These are phyloP conservation scores for Henckelia pumila DNA, from an alignment of 257 asterid genomes.

Conservation along the genomic window DNA sequence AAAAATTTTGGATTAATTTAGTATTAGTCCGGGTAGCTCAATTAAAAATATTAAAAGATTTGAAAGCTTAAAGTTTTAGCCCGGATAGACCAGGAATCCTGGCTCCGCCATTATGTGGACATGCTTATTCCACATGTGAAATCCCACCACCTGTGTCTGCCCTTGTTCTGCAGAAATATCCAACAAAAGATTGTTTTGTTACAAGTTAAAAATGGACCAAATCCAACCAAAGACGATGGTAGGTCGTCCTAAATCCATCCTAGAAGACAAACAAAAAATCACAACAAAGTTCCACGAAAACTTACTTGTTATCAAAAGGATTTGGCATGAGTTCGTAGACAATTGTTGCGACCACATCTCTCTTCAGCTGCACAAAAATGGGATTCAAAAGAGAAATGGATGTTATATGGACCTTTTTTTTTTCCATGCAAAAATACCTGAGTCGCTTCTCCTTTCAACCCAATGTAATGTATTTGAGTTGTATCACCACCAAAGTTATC, in stretches of 20 bases:
- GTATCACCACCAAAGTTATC: slow-evolving; percentile 90
- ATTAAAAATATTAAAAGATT: too few species aligned
- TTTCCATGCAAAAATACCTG: slow-evolving; percentile 54
- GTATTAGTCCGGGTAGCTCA: too few species aligned
- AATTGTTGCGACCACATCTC: slow-evolving; percentile 86
- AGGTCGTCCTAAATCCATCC: background rate
- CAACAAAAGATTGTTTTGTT: background rate
- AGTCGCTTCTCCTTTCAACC: slow-evolving; percentile 97
- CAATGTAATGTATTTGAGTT: slow-evolving; percentile 87
- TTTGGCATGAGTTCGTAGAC: slow-evolving; percentile 94
- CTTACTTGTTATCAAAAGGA: slow-evolving; percentile 99
- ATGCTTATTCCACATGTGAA: slow-evolving; percentile 58
- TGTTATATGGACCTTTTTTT: slow-evolving; percentile 1
- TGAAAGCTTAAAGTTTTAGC: too few species aligned
- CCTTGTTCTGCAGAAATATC: slow-evolving; percentile 59
- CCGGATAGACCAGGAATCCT: too few species aligned
- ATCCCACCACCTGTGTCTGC: slow-evolving; percentile 78
- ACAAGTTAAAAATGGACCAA: slow-evolving; percentile 9
- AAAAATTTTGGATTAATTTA: too few species aligned
- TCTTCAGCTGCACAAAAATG: slow-evolving; percentile 62
- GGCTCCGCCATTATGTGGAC: too few species aligned
- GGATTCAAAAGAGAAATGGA: background rate
- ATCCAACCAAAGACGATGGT: slow-evolving; percentile 6
- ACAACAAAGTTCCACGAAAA: slow-evolving; percentile 18
- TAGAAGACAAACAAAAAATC: background rate